Base-by-base conservation (phyloP, 1,284 basidiomycete genomes). In the Cerioporus squamosus region DNA sequence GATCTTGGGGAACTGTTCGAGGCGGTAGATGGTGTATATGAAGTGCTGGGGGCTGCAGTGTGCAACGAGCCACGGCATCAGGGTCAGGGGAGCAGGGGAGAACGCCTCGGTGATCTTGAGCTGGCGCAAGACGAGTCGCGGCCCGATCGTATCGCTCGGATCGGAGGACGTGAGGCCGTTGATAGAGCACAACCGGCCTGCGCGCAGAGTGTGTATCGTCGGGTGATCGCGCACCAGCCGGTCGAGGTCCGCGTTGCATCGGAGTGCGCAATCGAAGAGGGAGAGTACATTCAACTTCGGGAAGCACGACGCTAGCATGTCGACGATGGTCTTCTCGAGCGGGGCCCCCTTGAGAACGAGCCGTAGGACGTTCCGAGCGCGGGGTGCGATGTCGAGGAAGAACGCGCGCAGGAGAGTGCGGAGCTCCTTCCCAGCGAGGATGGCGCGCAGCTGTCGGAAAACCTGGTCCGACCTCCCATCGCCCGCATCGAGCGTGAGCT, bases 261-360 rank as follows among this genome's bases (percentile, higher is more conserved):
- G 53, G 47, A 64, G 61, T 57, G 59, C 61, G 50, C 62, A 64
- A 50, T 64, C 62, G 50, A 61, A 64, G 1, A 64, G 24, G 15
- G 57, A 59, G 26, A 64, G 51, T 5, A 55, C 51, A 20, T 59
- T 33, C 17, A 64, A 31, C 2, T 49, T 54, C 17, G 62, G 59
- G 40, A 64, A 59, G 29, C 20, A 42, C 1, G 54, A 26, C 2
- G 54, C 38, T 20, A 64, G 53, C 56, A 51, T 52, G 1, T 42
- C 49, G 1, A 64, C 55, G 9, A 61, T 23, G 24, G 39, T 24
- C 9, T 40, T 44, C 45, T 61, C 55, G 40, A 64, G 40, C 7
- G 62, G 49, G 31, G 61, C 44, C 22, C 59, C 59, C 46, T 61
- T 64, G 24, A 64, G 26, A 2, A 54, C 50, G 1, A 64, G 53